Percentiles rank a stretch among this genome's conserved stretches.
Conservation (phyloP, 148 eudicot genomes). For the Rhododendron vialii region DNA sequence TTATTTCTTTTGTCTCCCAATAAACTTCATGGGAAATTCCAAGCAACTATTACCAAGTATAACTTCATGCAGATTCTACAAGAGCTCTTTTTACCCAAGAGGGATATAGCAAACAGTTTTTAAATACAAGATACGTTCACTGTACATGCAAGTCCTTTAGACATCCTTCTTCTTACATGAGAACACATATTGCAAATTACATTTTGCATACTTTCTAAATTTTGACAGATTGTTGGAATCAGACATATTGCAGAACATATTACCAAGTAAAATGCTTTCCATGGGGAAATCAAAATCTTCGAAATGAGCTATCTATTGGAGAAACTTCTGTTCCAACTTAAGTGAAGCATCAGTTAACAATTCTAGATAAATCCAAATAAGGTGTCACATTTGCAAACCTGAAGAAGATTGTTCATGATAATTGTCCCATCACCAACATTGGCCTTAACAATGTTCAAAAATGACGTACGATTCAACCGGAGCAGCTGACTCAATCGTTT, state of each 20-base stretch:
- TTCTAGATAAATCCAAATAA: neutral
- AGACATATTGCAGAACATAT: neutral
- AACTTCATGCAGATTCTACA: neutral
- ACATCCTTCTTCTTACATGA: neutral
- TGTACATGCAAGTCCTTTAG: neutral
- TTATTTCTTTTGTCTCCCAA: neutral
- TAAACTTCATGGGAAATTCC: neutral
- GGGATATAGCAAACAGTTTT: neutral
- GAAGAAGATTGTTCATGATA: slow-evolving; percentile 72
- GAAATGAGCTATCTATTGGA: neutral
- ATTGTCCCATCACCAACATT: slow-evolving; percentile 82
- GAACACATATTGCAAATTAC: neutral
- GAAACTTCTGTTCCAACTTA: neutral
- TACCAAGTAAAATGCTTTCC: neutral
- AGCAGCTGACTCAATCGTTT: slow-evolving; percentile 65
- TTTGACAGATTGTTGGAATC: neutral
- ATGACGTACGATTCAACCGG: slow-evolving; percentile 56
- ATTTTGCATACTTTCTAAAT: neutral
- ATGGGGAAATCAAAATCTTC: neutral
- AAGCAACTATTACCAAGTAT: neutral
- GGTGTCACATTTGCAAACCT: slow-evolving; percentile 35
- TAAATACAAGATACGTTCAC: neutral
- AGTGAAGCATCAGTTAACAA: neutral
- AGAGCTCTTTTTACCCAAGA: neutral
- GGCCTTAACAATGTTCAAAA: slow-evolving; percentile 63